A percentile compares a stretch with the other conserved stretches of the same genome.
Conservation (phyloP, 1,284 basidiomycete genomes). For the Ustilago shanxiensis region DNA sequence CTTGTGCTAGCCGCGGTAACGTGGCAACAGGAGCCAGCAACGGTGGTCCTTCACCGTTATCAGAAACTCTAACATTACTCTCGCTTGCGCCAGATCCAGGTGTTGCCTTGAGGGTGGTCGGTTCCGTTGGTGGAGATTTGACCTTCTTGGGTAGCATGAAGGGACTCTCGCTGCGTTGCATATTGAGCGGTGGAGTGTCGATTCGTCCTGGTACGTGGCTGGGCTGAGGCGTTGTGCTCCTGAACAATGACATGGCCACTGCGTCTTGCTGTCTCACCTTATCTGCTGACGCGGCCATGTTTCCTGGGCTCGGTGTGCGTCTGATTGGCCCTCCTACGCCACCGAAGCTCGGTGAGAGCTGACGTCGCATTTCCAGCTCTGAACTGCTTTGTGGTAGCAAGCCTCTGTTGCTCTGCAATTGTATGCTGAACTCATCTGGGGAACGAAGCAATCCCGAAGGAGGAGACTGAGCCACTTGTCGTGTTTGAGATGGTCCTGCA, state of each 20-base stretch:
- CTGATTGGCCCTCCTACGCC: neutral
- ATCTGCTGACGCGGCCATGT: conserved; percentile 19
- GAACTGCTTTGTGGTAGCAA: conserved; percentile 8
- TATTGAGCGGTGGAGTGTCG: conserved; percentile 31
- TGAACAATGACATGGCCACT: conserved; percentile 44
- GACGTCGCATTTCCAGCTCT: conserved; percentile 10
- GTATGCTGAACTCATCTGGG: neutral
- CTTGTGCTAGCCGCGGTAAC: neutral
- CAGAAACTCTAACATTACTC: neutral
- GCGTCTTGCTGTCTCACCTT: conserved; percentile 44
- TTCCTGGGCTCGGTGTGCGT: conserved; percentile 27
- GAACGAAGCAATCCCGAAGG: neutral
- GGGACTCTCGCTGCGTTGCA: conserved; percentile 20
- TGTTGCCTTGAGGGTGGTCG: neutral
- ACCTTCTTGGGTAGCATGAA: conserved; percentile 6
- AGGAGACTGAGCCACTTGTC: conserved; percentile 15
- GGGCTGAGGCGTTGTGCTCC: conserved; percentile 38
- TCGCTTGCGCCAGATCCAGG: neutral
- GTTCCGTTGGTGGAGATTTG: conserved; percentile 9
- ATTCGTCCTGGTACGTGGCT: conserved; percentile 39
- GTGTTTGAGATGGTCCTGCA: neutral
- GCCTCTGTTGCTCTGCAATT: neutral
- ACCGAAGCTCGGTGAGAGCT: conserved; percentile 17
- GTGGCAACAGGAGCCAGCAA: conserved; percentile 33
- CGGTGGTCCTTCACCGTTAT: conserved; percentile 17